Evolutionary conservation across 495 filamentous ascomycete genomes (phyloP).

Genomic region (Hypoxylon fragiforme): DNA sequence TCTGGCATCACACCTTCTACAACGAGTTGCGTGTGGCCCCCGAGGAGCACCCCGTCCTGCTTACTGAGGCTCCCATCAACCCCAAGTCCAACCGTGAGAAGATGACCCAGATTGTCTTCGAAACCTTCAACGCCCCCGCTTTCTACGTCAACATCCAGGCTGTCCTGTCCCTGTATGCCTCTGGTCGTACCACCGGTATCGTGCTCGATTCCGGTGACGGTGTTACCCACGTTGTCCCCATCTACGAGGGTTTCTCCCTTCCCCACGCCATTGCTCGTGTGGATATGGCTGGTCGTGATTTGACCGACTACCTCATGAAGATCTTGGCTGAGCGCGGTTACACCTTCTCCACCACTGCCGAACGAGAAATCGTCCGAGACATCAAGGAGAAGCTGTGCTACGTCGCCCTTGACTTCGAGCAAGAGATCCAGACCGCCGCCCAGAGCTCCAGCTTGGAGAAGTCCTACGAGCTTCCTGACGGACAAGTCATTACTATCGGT

Average conservation of each 20-base stretch:
- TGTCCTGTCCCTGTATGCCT: constrained; percentile 97
- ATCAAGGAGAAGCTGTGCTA: constrained; percentile 99
- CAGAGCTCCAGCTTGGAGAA: constrained; percentile 97
- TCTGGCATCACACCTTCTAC: constrained; percentile 99
- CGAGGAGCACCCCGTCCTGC: constrained; percentile 98
- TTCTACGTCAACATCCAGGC: constrained; percentile 99
- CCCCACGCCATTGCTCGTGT: constrained; percentile 99
- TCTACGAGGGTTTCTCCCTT: constrained; percentile 99
- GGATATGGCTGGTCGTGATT: constrained; percentile 99
- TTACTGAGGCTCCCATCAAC: constrained; percentile 99
- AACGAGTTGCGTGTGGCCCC: constrained; percentile 99
- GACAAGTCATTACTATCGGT: constrained; percentile 99
- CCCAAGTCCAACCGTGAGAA: constrained; percentile 99
- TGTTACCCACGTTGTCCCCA: constrained; percentile 99
- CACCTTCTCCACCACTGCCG: constrained; percentile 98
- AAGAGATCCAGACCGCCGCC: constrained; percentile 99
- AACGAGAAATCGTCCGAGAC: constrained; percentile 99
- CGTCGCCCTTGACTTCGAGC: constrained; percentile 98
- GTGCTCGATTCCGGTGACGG: constrained; percentile 99
- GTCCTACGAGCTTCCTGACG: constrained; percentile 99
- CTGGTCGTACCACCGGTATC: constrained; percentile 99
- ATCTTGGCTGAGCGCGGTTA: constrained; percentile 98
- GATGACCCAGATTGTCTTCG: constrained; percentile 99
- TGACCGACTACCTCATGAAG: constrained; percentile 99
- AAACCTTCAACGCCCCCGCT: constrained; percentile 99